Base-by-base conservation (phyloP, 495 filamentous ascomycete species). In the Opeltia flavorubescens region DNA sequence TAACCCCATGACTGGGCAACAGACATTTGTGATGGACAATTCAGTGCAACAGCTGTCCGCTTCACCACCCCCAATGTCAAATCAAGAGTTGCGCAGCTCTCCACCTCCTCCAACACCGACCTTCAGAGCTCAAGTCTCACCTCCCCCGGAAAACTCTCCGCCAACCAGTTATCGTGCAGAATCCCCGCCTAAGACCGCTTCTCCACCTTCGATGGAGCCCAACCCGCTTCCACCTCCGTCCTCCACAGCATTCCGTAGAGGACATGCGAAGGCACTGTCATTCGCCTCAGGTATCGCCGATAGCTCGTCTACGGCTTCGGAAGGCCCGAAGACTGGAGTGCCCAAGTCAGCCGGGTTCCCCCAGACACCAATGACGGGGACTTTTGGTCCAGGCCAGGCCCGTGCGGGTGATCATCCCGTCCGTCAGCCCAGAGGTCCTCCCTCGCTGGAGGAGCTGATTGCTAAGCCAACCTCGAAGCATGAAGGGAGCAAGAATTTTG, bases 401-500 rank as follows among this genome's bases (percentile, higher is more conserved):
- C 86, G 93, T 49, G 86, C 85, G 61, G 91, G 91, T 54, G 89
- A 95, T 67, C 93, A 96, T 60, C 91, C 91, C 3, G 68, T 81
- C 48, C 91, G 91, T 50, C 93, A 96, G 62, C 91, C 91, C 40
- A 85, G 88, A 56, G 88, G 88, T 26, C 91, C 91, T 15, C 93
- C 93, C 4, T 77, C 84, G 1, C 70, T 96, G 36, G 93, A 99
- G 53, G 89, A 99, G 62, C 78, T 99, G 47, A 74, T 81, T 50
- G 77, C 81, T 23, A 89, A 87, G 64, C 91, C 91, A 5, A 99
- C 91, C 4, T 80, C 86, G 38, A 94, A 88, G 65, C 80, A 91
- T 52, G 89, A 95, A 57, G 91, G 93, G 29, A 95, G 89, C 77
- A 94, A 95, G 74, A 99, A 99, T 66, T 99, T 99, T 64, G 81